Conservation (phyloP, 352 stramenopile species). For the Thalassiosira mediterranea region DNA sequence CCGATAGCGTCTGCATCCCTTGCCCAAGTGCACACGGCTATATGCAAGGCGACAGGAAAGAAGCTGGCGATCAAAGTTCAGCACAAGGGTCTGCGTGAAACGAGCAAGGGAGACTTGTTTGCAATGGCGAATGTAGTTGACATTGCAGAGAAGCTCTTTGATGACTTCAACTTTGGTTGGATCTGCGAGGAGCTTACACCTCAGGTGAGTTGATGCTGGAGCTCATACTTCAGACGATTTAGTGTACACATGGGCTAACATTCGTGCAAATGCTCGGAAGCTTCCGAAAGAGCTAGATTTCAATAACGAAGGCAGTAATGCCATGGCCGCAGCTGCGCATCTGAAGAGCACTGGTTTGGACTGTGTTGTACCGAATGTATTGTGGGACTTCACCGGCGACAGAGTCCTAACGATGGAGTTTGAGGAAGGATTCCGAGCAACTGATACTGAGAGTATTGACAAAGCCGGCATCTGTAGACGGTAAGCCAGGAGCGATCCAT, state of each 20-base stretch:
- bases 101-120: slow-evolving; percentile 81
- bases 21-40: slow-evolving; percentile 91
- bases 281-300: slow-evolving; percentile 89
- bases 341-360: slow-evolving; percentile 58
- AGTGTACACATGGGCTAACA: no score
- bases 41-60: slow-evolving; percentile 80
- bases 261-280: slow-evolving; percentile 33
- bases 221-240: no score
- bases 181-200: slow-evolving; percentile 94
- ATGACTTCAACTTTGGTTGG: slow-evolving; percentile 92
- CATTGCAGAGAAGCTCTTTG: slow-evolving; percentile 83
- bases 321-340: slow-evolving; percentile 64
- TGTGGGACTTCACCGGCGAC: slow-evolving; percentile 87
- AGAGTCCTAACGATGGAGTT: slow-evolving; percentile 97
- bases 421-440: slow-evolving; percentile 93
- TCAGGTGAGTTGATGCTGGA: slow-evolving; percentile 25
- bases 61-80: slow-evolving; percentile 96
- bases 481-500: slow-evolving; percentile 25
- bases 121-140: slow-evolving; percentile 76
- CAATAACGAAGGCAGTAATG: slow-evolving; percentile 85
- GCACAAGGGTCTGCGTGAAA: slow-evolving; percentile 87
- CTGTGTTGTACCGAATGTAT: slow-evolving; percentile 87
- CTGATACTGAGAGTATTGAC: slow-evolving; percentile 87
- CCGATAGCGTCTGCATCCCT: slow-evolving; percentile 95
- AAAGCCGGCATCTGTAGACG: slow-evolving; percentile 84